Evolutionary conservation across 208 protist species (phyloP).

Genomic region (Endotrypanum monterogeii): DNA sequence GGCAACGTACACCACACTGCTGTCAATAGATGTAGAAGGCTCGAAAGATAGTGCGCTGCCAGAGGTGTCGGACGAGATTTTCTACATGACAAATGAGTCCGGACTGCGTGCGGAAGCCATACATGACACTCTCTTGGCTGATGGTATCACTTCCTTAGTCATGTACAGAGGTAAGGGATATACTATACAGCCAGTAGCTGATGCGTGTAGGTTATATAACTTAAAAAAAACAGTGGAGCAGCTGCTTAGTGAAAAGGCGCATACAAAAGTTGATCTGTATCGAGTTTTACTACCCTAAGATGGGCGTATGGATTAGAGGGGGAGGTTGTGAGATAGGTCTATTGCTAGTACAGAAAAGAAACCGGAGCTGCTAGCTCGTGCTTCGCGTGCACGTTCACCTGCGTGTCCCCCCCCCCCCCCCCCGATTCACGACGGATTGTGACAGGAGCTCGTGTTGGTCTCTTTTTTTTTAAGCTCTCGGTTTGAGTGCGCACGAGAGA

Average conservation of each 20-base stretch:
- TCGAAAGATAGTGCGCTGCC: slow-evolving; percentile 15
- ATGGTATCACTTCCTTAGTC: slow-evolving; percentile 13
- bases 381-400: background rate
- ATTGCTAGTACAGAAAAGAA: background rate
- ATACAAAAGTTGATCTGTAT: background rate
- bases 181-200: slow-evolving; percentile 29
- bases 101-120: slow-evolving; percentile 31
- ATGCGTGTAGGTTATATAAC: background rate
- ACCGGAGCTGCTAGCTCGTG: background rate
- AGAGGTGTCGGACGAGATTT: slow-evolving; percentile 23
- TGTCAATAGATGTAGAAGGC: slow-evolving; percentile 21
- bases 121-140: slow-evolving; percentile 5
- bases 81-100: slow-evolving; percentile 17
- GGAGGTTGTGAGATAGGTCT: background rate
- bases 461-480: too few relatives aligned
- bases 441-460: too few relatives aligned
- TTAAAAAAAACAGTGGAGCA: background rate
- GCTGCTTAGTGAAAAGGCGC: slow-evolving; percentile 2
- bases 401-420: too few relatives aligned
- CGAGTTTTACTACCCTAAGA: background rate
- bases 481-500: too few relatives aligned
- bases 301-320: background rate
- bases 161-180: slow-evolving; percentile 27
- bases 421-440: too few relatives aligned
- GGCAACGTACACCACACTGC: slow-evolving; percentile 21